Evolutionary conservation across 2,329 filamentous ascomycete species (phyloP).

Genomic region (Ceratocystis cacaofunesta): DNA sequence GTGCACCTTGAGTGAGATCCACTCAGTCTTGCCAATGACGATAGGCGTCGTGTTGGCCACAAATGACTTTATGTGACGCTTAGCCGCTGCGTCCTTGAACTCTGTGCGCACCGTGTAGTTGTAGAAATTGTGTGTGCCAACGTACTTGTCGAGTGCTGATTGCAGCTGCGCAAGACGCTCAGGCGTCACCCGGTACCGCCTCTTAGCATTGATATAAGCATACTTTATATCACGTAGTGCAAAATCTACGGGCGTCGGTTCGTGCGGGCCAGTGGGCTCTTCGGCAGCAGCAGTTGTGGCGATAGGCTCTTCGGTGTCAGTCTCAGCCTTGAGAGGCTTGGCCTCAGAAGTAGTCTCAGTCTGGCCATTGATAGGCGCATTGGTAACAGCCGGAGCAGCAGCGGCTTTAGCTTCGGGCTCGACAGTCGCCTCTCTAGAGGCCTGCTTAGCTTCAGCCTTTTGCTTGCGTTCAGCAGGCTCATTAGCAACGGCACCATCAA

Average conservation of each 20-base stretch:
- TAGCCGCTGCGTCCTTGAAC: conserved; percentile 65
- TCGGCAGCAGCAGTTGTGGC: neutral
- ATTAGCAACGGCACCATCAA: conserved; percentile 19
- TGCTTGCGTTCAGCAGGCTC: conserved; percentile 16
- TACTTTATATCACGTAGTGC: conserved; percentile 58
- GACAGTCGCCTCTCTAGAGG: conserved; percentile 18
- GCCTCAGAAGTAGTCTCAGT: neutral
- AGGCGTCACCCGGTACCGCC: conserved; percentile 64
- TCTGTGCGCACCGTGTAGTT: conserved; percentile 94
- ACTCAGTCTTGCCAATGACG: conserved; percentile 81
- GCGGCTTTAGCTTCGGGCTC: conserved; percentile 17
- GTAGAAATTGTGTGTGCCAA: conserved; percentile 83
- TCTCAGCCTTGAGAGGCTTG: conserved; percentile 5
- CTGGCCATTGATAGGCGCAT: neutral
- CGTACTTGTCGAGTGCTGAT: conserved; percentile 55
- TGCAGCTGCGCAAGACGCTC: conserved; percentile 62
- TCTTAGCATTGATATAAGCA: conserved; percentile 69
- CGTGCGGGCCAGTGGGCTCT: conserved; percentile 19
- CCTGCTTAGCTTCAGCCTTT: conserved; percentile 15
- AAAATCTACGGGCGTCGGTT: conserved; percentile 39
- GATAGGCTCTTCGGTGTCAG: conserved; percentile 14
- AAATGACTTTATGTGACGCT: conserved; percentile 87
- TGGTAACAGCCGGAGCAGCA: conserved; percentile 9
- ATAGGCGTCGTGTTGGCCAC: conserved; percentile 60
- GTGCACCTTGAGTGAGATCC: conserved; percentile 90